Conservation (phyloP, 2,329 filamentous ascomycete genomes). For the Aspergillus vadensis region DNA sequence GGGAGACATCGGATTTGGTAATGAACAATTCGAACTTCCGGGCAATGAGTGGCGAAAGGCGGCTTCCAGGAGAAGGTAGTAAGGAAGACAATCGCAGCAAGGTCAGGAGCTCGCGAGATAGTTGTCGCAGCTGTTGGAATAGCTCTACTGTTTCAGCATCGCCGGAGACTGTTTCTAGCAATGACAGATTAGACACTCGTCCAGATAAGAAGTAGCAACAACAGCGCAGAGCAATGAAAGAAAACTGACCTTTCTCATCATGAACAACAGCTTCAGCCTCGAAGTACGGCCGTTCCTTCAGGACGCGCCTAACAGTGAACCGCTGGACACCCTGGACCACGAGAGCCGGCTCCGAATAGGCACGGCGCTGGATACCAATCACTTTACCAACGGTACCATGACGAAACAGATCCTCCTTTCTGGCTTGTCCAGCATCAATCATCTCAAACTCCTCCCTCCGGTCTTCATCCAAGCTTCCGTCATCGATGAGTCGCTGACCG, state of each 20-base stretch:
- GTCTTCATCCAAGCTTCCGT: constrained; percentile 55
- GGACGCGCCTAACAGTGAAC: constrained; percentile 72
- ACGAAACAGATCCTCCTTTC: constrained; percentile 73
- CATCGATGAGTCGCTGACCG: constrained; percentile 73
- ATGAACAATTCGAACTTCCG: constrained; percentile 87
- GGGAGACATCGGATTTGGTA: constrained; percentile 73
- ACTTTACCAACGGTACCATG: constrained; percentile 83
- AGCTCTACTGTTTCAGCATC: constrained; percentile 68
- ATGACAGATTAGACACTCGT: background rate
- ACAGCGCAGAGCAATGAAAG: too few relatives aligned
- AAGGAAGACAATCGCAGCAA: constrained; percentile 82
- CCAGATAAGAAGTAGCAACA: background rate
- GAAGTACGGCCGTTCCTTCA: constrained; percentile 80
- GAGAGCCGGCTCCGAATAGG: constrained; percentile 74
- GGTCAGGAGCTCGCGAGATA: constrained; percentile 83
- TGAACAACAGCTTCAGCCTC: constrained; percentile 76
- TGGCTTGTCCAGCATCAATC: constrained; percentile 61
- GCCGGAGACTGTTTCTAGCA: constrained; percentile 44
- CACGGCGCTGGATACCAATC: constrained; percentile 73
- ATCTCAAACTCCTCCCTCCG: constrained; percentile 50
- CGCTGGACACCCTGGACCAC: constrained; percentile 83
- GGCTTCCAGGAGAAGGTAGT: constrained; percentile 69
- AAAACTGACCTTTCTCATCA: constrained; percentile 65
- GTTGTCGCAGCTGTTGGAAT: constrained; percentile 78
- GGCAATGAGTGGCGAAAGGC: constrained; percentile 80